Conservation (phyloP, 2,329 filamentous ascomycete genomes). For the Aspergillus hiratsukae region DNA sequence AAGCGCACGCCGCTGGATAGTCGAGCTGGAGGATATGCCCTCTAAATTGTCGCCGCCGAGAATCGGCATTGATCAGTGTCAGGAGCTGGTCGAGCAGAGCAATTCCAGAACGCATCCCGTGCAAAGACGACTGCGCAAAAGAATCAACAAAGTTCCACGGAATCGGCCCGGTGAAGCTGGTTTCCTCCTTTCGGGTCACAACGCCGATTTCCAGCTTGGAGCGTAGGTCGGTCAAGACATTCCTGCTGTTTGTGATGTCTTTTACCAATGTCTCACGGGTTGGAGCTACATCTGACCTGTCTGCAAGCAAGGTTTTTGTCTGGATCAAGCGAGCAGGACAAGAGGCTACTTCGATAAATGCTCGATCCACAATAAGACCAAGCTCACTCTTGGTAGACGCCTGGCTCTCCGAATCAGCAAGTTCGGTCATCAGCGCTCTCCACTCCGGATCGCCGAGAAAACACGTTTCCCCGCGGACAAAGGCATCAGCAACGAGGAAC, state of each 20-base stretch:
- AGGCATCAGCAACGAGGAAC: conserved; percentile 2
- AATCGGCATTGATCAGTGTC: conserved; percentile 3
- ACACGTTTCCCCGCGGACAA: conserved; percentile 3
- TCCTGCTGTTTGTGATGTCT: neutral
- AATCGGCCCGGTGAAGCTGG: conserved; percentile 6
- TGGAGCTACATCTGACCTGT: neutral
- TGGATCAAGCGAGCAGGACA: neutral
- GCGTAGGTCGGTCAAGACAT: neutral
- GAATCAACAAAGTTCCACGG: conserved; percentile 7
- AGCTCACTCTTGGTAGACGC: neutral
- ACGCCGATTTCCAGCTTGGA: conserved; percentile 1
- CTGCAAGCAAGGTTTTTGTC: neutral
- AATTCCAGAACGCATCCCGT: conserved; percentile 10
- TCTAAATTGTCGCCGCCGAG: neutral
- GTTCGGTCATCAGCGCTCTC: neutral
- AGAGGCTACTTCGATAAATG: conserved; percentile 1
- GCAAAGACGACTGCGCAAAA: conserved; percentile 7
- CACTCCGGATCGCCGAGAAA: conserved; percentile 1
- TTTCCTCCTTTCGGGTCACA: neutral
- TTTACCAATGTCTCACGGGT: neutral
- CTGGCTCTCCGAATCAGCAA: neutral
- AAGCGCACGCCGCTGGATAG: neutral
- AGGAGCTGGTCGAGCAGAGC: conserved; percentile 10
- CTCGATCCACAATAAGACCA: conserved; percentile 3
- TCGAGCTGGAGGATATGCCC: neutral